Evolutionary conservation across 169 alveolate species (phyloP).

Genomic region (Amoebophrya sp.): DNA sequence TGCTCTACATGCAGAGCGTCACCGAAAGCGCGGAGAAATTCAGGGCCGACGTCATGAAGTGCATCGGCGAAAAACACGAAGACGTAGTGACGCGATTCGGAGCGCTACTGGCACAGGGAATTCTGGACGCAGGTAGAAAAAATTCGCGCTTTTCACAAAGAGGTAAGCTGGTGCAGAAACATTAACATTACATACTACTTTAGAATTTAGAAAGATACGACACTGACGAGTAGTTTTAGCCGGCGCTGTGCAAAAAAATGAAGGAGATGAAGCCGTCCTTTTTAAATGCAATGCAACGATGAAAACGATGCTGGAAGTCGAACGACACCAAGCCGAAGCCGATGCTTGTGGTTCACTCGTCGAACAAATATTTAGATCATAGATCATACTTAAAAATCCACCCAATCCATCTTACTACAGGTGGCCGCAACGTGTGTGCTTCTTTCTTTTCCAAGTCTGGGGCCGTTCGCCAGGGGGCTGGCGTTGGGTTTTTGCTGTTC

Average conservation of each 20-base stretch:
- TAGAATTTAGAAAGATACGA: background rate
- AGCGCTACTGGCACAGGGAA: conserved; percentile 77
- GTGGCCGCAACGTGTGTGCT: conserved; percentile 35
- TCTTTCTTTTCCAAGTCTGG: conserved; percentile 56
- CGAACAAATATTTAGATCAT: no score
- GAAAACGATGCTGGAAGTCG: background rate
- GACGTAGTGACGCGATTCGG: conserved; percentile 88
- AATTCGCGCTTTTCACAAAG: background rate
- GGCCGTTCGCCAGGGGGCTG: conserved; percentile 71
- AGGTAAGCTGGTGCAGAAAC: no score
- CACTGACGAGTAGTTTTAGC: background rate
- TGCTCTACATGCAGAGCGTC: conserved; percentile 51
- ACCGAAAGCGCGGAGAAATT: conserved; percentile 37
- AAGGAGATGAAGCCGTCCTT: background rate
- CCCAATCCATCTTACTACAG: no score
- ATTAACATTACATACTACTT: background rate
- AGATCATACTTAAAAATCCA: no score
- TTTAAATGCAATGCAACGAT: no score
- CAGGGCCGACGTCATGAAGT: conserved; percentile 61
- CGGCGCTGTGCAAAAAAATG: conserved; percentile 63
- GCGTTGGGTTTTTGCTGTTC: conserved; percentile 82
- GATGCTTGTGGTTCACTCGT: background rate
- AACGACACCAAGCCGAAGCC: no score
- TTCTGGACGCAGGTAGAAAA: conserved; percentile 73
- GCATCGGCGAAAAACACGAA: conserved; percentile 79